Evolutionary conservation across 441 rosid species (phyloP).

Genomic region (Jatropha podagrica): DNA sequence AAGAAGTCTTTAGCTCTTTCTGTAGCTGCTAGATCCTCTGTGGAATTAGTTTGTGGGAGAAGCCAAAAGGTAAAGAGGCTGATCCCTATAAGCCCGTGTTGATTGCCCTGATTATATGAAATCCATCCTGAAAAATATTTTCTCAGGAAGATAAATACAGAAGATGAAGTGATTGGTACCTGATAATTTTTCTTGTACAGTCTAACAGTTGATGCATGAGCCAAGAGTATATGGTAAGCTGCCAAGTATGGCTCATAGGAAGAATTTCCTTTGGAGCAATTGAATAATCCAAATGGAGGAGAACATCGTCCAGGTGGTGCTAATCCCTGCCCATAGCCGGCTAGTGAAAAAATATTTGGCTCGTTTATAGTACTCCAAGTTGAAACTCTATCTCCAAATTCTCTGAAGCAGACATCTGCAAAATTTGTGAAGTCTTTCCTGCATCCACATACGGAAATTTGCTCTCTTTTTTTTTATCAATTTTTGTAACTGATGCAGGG

Average conservation of each 20-base stretch:
- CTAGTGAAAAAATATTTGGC: slow-evolving; percentile 42
- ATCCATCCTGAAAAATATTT: not conserved
- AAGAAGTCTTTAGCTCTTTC: slow-evolving; percentile 48
- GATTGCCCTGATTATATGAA: slow-evolving; percentile 45
- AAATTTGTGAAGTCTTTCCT: slow-evolving; percentile 59
- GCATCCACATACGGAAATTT: slow-evolving; percentile 24
- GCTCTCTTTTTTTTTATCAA: not conserved
- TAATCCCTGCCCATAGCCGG: slow-evolving; percentile 43
- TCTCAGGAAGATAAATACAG: not conserved
- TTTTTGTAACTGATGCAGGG: not conserved
- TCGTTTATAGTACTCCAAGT: slow-evolving; percentile 64
- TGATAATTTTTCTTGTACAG: slow-evolving; percentile 49
- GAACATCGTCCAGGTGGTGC: slow-evolving; percentile 55
- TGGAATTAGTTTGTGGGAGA: slow-evolving; percentile 44
- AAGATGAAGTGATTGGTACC: slow-evolving; percentile 6
- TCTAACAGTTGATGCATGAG: slow-evolving; percentile 62
- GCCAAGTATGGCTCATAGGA: slow-evolving; percentile 61
- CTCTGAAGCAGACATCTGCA: slow-evolving; percentile 69
- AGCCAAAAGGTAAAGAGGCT: slow-evolving; percentile 33
- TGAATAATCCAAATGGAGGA: slow-evolving; percentile 22
- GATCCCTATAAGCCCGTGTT: slow-evolving; percentile 52
- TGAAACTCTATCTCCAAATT: slow-evolving; percentile 58
- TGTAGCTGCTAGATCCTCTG: slow-evolving; percentile 47
- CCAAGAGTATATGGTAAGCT: slow-evolving; percentile 56
- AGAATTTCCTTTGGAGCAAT: slow-evolving; percentile 57